phyloP scores from a whole-genome alignment of 2,329 filamentous ascomycete species.

The Westerdykella sp. region DNA sequence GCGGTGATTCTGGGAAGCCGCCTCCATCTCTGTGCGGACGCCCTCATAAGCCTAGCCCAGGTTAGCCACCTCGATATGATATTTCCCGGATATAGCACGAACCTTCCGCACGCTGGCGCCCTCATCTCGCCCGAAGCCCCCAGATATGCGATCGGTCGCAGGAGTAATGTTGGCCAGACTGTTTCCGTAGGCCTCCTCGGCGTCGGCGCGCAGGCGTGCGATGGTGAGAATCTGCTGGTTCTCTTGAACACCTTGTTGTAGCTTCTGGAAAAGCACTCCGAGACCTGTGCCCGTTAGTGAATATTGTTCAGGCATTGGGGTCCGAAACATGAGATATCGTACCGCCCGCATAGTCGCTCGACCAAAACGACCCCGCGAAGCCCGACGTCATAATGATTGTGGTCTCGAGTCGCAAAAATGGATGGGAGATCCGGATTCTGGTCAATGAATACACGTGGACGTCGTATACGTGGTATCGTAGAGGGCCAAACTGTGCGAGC shows the following conservation, averaged over 20 bases:
- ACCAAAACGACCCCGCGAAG: constrained; percentile 97
- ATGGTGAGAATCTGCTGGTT: constrained; percentile 91
- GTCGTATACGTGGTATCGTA: constrained; percentile 13
- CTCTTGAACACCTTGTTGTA: constrained; percentile 92
- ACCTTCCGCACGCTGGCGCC: constrained; percentile 95
- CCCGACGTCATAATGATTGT: constrained; percentile 37
- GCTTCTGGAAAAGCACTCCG: constrained; percentile 89
- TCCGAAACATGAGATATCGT: constrained; percentile 27
- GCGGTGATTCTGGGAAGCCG: constrained; percentile 80
- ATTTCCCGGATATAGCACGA: constrained; percentile 17
- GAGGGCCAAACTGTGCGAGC: constrained; percentile 19
- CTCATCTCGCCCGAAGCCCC: constrained; percentile 85
- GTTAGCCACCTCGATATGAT: constrained; percentile 13
- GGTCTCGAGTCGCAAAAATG: constrained; percentile 13
- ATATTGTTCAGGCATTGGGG: constrained; percentile 4
- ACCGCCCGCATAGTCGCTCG: constrained; percentile 93
- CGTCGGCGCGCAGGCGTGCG: constrained; percentile 89
- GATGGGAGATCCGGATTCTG: no score
- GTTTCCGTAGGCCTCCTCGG: constrained; percentile 82
- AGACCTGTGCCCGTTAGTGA: constrained; percentile 50
- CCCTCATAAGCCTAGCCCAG: constrained; percentile 82
- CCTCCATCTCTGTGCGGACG: constrained; percentile 84
- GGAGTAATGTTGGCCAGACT: constrained; percentile 76
- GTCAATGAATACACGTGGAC: no score
- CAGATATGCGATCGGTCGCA: constrained; percentile 71